Evolutionary conservation across 176 grass and related monocot genomes (phyloP).

Genomic region (Poa annua): DNA sequence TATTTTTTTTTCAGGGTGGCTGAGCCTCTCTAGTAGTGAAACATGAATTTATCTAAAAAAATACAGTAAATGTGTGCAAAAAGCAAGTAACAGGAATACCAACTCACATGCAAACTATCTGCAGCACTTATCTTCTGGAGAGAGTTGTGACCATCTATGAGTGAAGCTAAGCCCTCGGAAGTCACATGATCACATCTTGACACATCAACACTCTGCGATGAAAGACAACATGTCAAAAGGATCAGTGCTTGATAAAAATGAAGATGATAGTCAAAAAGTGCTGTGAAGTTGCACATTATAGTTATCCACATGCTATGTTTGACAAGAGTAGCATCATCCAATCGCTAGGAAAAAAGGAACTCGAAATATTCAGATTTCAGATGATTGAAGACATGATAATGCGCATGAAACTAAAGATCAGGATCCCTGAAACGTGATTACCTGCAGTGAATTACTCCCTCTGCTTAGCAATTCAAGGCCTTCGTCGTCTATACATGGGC

Average conservation of each 20-base stretch:
- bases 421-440: constrained; percentile 26
- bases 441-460: constrained; percentile 70
- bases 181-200: constrained; percentile 92
- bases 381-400: constrained; percentile 26
- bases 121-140: constrained; percentile 79
- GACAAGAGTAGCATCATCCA: background rate
- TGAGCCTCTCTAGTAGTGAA: background rate
- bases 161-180: constrained; percentile 68
- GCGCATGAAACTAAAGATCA: constrained; percentile 9
- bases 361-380: background rate
- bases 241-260: constrained; percentile 4
- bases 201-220: constrained; percentile 79
- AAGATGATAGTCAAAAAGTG: constrained; percentile 25
- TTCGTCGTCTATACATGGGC: constrained; percentile 80
- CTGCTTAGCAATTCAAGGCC: constrained; percentile 75
- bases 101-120: constrained; percentile 78
- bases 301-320: background rate
- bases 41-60: constrained; percentile 1
- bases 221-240: constrained; percentile 7
- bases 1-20: background rate
- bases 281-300: constrained; percentile 18
- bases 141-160: constrained; percentile 67
- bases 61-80: constrained; percentile 1
- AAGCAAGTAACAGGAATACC: constrained; percentile 2
- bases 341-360: constrained; percentile 9